A percentile compares a stretch with the other conserved stretches of the same genome.
Conservation (phyloP, 805 yeast species). For the Lipomyces oligophaga region DNA sequence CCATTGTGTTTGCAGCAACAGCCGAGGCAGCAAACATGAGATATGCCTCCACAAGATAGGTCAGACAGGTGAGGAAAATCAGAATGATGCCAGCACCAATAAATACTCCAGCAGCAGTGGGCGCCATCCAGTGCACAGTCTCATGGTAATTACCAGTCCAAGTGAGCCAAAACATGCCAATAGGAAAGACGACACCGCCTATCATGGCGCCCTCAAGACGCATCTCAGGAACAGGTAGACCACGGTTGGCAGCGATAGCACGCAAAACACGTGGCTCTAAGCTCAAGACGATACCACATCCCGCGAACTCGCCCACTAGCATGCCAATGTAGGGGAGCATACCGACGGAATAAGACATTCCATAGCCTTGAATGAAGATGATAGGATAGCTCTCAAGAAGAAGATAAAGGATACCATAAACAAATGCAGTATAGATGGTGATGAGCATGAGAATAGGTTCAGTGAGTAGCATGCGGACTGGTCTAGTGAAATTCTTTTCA, state of each 20-base stretch:
- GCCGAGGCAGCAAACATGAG: conserved; percentile 70
- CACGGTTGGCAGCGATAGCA: conserved; percentile 50
- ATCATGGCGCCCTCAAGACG: conserved; percentile 72
- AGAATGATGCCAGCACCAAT: conserved; percentile 61
- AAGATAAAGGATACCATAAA: conserved; percentile 74
- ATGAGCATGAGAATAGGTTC: conserved; percentile 70
- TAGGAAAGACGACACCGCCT: conserved; percentile 67
- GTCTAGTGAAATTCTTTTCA: conserved; percentile 62
- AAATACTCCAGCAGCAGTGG: conserved; percentile 56
- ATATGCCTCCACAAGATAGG: conserved; percentile 68
- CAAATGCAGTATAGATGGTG: conserved; percentile 68
- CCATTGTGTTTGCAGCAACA: conserved; percentile 65
- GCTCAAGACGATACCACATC: conserved; percentile 51
- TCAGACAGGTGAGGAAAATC: conserved; percentile 58
- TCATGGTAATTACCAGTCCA: conserved; percentile 81
- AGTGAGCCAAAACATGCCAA: conserved; percentile 79
- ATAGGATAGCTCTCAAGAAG: conserved; percentile 73
- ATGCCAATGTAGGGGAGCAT: conserved; percentile 79
- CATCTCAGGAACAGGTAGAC: conserved; percentile 69
- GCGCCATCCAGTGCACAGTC: conserved; percentile 69
- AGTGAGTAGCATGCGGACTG: conserved; percentile 57
- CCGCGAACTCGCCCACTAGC: conserved; percentile 62
- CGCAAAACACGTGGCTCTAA: conserved; percentile 53
- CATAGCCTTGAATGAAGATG: conserved; percentile 61
- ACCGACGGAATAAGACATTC: conserved; percentile 55